Evolutionary conservation across 2,329 filamentous ascomycete genomes (phyloP).

Genomic region (Aureobasidium sp.): DNA sequence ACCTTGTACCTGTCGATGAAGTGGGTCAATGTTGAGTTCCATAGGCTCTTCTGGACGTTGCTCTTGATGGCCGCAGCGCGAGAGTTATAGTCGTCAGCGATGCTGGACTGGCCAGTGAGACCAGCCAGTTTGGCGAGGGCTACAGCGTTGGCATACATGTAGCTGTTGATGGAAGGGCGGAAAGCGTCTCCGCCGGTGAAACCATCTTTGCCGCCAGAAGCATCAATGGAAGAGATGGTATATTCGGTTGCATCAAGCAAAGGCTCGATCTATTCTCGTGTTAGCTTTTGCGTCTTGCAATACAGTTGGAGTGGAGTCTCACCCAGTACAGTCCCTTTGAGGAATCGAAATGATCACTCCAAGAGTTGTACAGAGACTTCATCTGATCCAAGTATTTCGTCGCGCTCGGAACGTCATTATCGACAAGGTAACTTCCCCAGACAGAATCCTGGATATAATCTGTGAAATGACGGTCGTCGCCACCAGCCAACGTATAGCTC

Average conservation of each 20-base stretch:
- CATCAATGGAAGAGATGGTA: constrained; percentile 38
- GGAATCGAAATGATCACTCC: constrained; percentile 32
- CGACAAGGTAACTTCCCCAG: constrained; percentile 35
- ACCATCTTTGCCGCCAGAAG: constrained; percentile 33
- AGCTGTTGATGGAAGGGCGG: constrained; percentile 38
- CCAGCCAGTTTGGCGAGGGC: constrained; percentile 35
- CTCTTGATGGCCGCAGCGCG: constrained; percentile 30
- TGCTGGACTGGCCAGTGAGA: constrained; percentile 22
- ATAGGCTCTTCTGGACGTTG: constrained; percentile 33
- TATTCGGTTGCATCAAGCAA: constrained; percentile 39
- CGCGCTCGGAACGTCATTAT: constrained; percentile 30
- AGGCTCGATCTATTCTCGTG: constrained; percentile 28
- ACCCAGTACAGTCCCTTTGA: constrained; percentile 37
- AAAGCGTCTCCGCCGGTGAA: constrained; percentile 36
- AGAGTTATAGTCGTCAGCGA: constrained; percentile 18
- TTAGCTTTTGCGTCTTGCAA: background rate
- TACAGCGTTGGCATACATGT: constrained; percentile 36
- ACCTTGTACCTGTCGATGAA: constrained; percentile 38
- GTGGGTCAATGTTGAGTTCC: constrained; percentile 37
- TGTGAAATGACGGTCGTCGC: constrained; percentile 36
- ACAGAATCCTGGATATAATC: constrained; percentile 36
- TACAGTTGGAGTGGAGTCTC: too few species aligned
- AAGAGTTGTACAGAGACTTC: constrained; percentile 31
- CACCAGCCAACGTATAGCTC: constrained; percentile 33
- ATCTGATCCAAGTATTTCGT: constrained; percentile 29